phyloP scores from a whole-genome alignment of 2,329 filamentous ascomycete genomes.

The Sclerotinia trifoliorum region DNA sequence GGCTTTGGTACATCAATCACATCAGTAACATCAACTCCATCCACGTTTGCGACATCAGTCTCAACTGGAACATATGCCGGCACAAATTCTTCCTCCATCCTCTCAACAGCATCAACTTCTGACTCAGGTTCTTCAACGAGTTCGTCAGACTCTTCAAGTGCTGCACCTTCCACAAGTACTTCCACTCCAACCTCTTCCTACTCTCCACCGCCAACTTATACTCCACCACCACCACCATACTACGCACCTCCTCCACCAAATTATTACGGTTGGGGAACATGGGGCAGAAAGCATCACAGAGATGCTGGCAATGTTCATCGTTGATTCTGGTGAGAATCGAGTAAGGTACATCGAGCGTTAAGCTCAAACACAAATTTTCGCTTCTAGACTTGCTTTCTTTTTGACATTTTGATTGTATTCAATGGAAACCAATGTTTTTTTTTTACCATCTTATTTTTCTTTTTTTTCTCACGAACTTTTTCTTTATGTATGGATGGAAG shows the following conservation, averaged over 20 bases:
- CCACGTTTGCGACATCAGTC: constrained; percentile 26
- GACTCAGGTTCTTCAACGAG: neutral
- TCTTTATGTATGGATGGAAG: constrained; percentile 17
- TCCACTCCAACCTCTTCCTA: constrained; percentile 1
- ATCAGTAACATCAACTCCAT: constrained; percentile 19
- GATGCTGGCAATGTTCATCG: constrained; percentile 5
- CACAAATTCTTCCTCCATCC: constrained; percentile 12
- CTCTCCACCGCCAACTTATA: constrained; percentile 16
- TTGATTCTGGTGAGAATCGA: constrained; percentile 23
- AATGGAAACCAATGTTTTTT: constrained; percentile 17
- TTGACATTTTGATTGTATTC: constrained; percentile 25
- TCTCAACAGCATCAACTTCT: constrained; percentile 14
- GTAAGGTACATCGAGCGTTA: constrained; percentile 12
- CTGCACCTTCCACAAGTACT: constrained; percentile 5
- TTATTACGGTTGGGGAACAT: constrained; percentile 17
- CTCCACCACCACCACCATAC: constrained; percentile 23
- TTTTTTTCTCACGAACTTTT: neutral
- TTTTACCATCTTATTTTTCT: constrained; percentile 12
- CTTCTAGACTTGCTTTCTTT: constrained; percentile 31
- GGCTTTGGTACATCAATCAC: constrained; percentile 21
- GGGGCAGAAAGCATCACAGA: constrained; percentile 8
- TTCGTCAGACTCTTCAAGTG: constrained; percentile 5
- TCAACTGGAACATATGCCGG: constrained; percentile 17
- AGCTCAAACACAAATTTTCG: constrained; percentile 25
- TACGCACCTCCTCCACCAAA: constrained; percentile 16